Conservation (phyloP, 1,284 basidiomycete species). For the Cryptococcus sp. region DNA sequence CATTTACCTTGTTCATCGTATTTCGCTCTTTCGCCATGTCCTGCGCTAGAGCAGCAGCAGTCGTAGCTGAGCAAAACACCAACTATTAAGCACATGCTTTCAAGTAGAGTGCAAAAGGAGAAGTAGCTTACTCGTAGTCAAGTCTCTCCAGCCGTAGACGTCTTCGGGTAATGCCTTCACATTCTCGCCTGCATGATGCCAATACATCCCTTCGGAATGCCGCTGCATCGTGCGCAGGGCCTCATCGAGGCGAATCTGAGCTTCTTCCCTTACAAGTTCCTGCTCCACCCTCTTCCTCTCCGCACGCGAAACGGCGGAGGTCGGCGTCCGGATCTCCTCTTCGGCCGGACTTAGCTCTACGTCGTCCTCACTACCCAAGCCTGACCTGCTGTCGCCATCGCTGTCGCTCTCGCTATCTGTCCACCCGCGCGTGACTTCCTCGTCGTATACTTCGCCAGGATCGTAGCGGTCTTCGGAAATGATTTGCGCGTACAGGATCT, state of each 20-base stretch:
- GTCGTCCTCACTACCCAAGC: not conserved
- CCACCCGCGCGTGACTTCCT: constrained; percentile 44
- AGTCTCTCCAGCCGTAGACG: constrained; percentile 35
- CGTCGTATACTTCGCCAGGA: constrained; percentile 34
- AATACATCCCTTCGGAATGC: constrained; percentile 27
- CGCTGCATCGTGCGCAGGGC: constrained; percentile 23
- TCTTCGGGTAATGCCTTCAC: constrained; percentile 10
- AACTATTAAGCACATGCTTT: not conserved
- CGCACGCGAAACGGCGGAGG: constrained; percentile 1
- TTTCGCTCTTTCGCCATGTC: not conserved
- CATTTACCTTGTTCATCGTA: too few species aligned
- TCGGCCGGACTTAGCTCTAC: constrained; percentile 15
- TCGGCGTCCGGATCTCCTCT: constrained; percentile 23
- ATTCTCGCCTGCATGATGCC: constrained; percentile 25
- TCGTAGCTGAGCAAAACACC: not conserved
- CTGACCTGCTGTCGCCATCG: not conserved
- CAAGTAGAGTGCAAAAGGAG: not conserved
- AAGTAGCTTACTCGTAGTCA: constrained; percentile 31
- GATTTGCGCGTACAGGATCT: constrained; percentile 39
- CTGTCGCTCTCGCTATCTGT: constrained; percentile 31
- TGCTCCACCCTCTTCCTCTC: constrained; percentile 7
- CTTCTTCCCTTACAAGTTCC: constrained; percentile 7
- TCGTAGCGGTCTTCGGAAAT: constrained; percentile 41
- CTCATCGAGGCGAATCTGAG: constrained; percentile 17
- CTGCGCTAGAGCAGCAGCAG: constrained; percentile 8